A percentile compares a stretch with the other conserved stretches of the same genome.
These are phyloP conservation scores for Nicotiana paniculata DNA, from an alignment of 257 asterid genomes.

Conservation along the genomic window DNA sequence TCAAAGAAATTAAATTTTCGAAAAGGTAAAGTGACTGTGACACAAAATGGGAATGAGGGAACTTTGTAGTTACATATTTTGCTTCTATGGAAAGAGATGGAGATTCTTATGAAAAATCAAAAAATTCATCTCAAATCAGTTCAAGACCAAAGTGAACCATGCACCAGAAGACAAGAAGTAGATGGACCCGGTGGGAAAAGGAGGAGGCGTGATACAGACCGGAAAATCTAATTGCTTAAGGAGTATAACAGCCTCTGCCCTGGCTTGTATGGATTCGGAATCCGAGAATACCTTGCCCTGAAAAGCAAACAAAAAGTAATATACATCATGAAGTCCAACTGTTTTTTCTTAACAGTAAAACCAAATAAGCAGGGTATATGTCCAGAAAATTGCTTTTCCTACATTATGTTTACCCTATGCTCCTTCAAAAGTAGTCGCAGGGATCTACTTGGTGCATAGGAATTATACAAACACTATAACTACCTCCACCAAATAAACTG, in stretches of 20 bases:
- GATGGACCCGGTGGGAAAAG: background rate
- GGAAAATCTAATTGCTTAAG: slow-evolving; percentile 93
- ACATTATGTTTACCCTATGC: background rate
- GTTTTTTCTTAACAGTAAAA: background rate
- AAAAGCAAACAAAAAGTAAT: background rate
- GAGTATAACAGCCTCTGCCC: slow-evolving; percentile 98
- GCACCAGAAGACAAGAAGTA: background rate
- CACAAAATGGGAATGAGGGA: background rate
- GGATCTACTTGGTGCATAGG: background rate
- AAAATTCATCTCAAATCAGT: background rate
- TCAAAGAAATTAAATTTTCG: background rate
- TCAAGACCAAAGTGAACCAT: background rate
- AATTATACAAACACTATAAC: background rate
- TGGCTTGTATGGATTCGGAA: slow-evolving; percentile 95
- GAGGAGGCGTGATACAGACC: slow-evolving; percentile 35
- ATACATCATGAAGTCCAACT: background rate
- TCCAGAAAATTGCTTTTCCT: slow-evolving; percentile 3
- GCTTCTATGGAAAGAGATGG: background rate
- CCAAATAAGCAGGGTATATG: background rate
- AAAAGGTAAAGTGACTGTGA: background rate
- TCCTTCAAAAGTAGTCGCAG: background rate
- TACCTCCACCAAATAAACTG: background rate
- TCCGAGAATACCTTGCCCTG: slow-evolving; percentile 97
- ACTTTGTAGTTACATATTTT: background rate
- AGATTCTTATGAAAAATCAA: background rate